Evolutionary conservation across 2,329 filamentous ascomycete genomes (phyloP), one percentile per base, ranked within the genome.

Genomic region (Pyricularia grisea): DNA sequence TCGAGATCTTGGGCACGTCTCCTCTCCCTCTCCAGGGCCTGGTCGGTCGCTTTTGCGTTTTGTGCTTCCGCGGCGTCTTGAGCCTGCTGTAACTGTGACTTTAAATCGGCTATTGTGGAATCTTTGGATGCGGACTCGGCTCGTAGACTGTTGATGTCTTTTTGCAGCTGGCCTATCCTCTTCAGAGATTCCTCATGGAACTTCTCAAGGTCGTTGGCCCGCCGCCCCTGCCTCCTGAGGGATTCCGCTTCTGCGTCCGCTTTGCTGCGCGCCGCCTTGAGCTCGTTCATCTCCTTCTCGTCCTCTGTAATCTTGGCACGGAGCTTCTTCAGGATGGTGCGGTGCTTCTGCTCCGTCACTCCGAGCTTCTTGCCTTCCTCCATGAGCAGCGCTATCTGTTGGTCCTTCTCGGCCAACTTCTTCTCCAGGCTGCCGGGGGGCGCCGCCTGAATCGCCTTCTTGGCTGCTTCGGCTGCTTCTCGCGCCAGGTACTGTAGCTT

Each of bases 301-400:
- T 87, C 85, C 66, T 91, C 87, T 12, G 85, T 80, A 17, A 91
- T 78, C 74, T 91, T 90, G 27, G 83, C 81, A 63, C 89, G 87
- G 70, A 98, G 80, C 75, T 92, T 94, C 78, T 95, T 97, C 74
- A 98, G 92, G 4, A 90, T 89, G 6, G 87, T 87, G 71, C 94
- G 85, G 72, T 96, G 90, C 75, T 93, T 93, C 78, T 97, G 87
- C 77, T 99, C 95, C 0, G 87, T 91, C 73, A 90, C 92, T 1
- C 93, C 94, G 10, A 98, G 84, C 73, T 91, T 93, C 74, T 95
- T 92, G 0, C 96, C 95, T 80, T 99, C 95, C 73, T 97, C 90
- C 84, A 99, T 91, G 14, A 99, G 82, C 65, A 94, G 81, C 2
- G 94, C 92, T 74, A 98, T 96, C 76, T 92, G 92, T 74, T 94